Conservation (phyloP, 2,329 filamentous ascomycete genomes). For the Colletotrichum sp. region DNA sequence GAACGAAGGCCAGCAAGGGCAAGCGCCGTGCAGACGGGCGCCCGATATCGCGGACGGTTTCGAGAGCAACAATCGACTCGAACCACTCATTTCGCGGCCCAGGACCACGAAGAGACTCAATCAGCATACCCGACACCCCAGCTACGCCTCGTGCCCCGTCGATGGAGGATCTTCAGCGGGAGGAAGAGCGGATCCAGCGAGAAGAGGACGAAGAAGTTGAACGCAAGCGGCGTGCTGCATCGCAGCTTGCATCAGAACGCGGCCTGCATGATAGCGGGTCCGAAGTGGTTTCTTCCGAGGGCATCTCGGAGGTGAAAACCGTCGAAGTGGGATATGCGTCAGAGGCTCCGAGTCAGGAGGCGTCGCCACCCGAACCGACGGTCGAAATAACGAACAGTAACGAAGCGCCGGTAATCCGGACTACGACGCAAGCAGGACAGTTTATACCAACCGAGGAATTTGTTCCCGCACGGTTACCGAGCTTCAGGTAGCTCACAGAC, state of each 20-base stretch:
- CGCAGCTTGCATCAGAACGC: slow-evolving; percentile 53
- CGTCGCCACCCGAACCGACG: neutral
- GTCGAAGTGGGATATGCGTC: slow-evolving; percentile 27
- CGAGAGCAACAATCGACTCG: slow-evolving; percentile 63
- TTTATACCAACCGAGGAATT: slow-evolving; percentile 41
- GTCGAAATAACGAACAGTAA: neutral
- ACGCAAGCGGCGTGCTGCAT: slow-evolving; percentile 57
- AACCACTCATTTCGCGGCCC: slow-evolving; percentile 30
- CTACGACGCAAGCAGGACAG: neutral
- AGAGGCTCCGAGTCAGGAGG: neutral
- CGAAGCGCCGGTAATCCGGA: slow-evolving; percentile 8
- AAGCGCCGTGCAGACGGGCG: slow-evolving; percentile 51
- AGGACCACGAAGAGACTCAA: slow-evolving; percentile 24
- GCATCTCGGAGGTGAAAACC: slow-evolving; percentile 31
- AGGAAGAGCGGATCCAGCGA: slow-evolving; percentile 55
- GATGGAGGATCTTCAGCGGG: slow-evolving; percentile 55
- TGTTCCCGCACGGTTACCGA: slow-evolving; percentile 63
- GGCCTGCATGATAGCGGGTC: slow-evolving; percentile 46
- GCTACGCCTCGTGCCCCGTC: slow-evolving; percentile 47
- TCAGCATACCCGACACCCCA: slow-evolving; percentile 33
- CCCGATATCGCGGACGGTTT: slow-evolving; percentile 55
- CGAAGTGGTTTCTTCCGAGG: slow-evolving; percentile 33
- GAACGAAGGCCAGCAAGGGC: slow-evolving; percentile 62
- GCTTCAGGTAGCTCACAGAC: slow-evolving; percentile 46
- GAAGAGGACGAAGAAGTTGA: slow-evolving; percentile 61